A percentile compares a stretch with the other conserved stretches of the same genome.
Conservation (phyloP, 306 rosid species). For the Sesbania bispinosa region DNA sequence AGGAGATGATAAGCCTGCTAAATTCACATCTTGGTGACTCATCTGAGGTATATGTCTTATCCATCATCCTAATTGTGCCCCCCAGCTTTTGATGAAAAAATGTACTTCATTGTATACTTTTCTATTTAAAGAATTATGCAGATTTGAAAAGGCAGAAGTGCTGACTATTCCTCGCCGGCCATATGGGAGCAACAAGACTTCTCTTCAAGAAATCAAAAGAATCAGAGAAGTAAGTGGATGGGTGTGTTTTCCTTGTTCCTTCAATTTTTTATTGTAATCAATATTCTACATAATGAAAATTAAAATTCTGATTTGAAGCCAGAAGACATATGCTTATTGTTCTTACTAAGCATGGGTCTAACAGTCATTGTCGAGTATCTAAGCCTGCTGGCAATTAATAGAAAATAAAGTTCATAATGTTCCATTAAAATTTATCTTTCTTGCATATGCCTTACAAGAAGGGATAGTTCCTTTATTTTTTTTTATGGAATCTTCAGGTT, state of each 20-base stretch:
- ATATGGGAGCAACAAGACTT: slow-evolving; percentile 72
- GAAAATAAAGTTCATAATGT: background rate
- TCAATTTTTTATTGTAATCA: slow-evolving; percentile 5
- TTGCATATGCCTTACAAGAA: background rate
- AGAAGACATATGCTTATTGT: slow-evolving; percentile 4
- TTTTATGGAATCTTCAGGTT: background rate
- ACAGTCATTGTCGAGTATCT: background rate
- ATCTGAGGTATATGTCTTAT: slow-evolving; percentile 61
- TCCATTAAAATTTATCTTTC: background rate
- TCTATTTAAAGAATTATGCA: slow-evolving; percentile 29
- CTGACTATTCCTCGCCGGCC: slow-evolving; percentile 91
- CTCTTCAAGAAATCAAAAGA: slow-evolving; percentile 90
- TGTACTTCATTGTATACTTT: slow-evolving; percentile 4
- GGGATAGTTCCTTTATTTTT: background rate
- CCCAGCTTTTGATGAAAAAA: background rate
- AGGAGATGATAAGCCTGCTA: slow-evolving; percentile 57
- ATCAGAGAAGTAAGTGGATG: slow-evolving; percentile 99
- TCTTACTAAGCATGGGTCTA: background rate
- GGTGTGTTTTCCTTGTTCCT: slow-evolving; percentile 86
- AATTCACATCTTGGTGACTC: slow-evolving; percentile 93
- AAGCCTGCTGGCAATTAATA: background rate
- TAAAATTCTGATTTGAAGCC: background rate
- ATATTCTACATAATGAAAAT: background rate
- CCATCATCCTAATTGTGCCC: slow-evolving; percentile 2
- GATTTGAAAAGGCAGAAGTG: slow-evolving; percentile 76